These are phyloP conservation scores for Colletotrichum lindemuthianum DNA, from an alignment of 2,329 filamentous ascomycete species.

Conservation along the genomic window DNA sequence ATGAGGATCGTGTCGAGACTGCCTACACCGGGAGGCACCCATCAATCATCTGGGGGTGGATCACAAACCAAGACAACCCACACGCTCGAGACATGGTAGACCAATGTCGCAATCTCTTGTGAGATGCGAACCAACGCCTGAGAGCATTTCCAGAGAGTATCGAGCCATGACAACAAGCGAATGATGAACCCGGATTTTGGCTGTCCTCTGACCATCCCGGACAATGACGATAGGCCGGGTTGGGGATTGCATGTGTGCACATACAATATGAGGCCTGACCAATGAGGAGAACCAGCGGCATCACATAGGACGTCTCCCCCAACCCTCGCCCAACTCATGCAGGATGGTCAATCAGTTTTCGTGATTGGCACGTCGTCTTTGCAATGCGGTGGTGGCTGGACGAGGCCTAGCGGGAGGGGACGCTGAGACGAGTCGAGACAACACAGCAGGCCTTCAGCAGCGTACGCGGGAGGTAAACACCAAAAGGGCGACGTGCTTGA, in stretches of 20 bases:
- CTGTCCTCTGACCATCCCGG: slow-evolving; percentile 2
- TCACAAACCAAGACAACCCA: slow-evolving; percentile 7
- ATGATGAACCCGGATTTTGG: slow-evolving; percentile 21
- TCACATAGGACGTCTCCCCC: slow-evolving; percentile 15
- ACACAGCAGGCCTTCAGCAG: too few species aligned
- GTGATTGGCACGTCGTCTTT: slow-evolving; percentile 4
- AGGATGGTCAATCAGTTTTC: slow-evolving; percentile 20
- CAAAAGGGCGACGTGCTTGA: background rate
- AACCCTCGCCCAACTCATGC: slow-evolving; percentile 21
- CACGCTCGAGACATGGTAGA: background rate
- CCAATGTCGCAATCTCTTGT: background rate
- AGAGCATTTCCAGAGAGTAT: too few species aligned
- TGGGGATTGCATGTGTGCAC: too few species aligned
- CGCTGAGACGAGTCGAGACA: too few species aligned
- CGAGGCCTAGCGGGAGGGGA: background rate
- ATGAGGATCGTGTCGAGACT: slow-evolving; percentile 30
- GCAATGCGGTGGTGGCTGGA: slow-evolving; percentile 16
- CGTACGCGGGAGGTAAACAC: slow-evolving; percentile 3
- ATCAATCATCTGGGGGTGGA: background rate
- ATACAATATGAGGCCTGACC: slow-evolving; percentile 9
- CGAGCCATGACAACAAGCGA: too few species aligned
- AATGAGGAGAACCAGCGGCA: slow-evolving; percentile 12
- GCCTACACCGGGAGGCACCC: slow-evolving; percentile 19
- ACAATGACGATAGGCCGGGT: too few species aligned
- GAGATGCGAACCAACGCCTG: too few species aligned